Base-by-base conservation (phyloP, 176 grass and related monocot genomes). In the Chloris gayana region DNA sequence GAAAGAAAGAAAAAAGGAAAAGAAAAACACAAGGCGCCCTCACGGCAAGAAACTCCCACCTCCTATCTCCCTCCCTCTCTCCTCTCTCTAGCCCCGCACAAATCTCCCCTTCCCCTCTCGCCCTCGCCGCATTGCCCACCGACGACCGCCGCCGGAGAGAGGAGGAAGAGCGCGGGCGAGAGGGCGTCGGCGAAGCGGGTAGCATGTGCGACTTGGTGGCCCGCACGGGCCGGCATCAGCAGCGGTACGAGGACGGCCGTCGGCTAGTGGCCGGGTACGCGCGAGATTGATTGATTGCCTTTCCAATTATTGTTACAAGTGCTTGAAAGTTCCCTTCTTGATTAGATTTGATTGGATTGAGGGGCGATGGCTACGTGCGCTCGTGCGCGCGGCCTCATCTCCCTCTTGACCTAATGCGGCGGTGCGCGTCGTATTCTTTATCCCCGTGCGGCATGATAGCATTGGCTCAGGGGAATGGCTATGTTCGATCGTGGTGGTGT, bases 201-300 rank as follows among this genome's bases (percentile, higher is more conserved):
- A 61, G 79, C 88, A 99, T 99, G 96, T 93, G 96, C 81, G 96
- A 99, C 90, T 80, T 99, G 64, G 93, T 99, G 76, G 96, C 96
- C 41, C 96, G 96, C 75, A 99, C 96, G 71, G 96, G 96, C 70
- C 90, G 96, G 54, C 96, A 99, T 76, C 96, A 99, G 88, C 96
- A 99, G 90, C 96, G 96, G 31, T 99, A 99, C 77, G 90, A 95
- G 77, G 96, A 73, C 33, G 90, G 93, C 57, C 82, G 90, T 76
- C 93, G 93, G 47, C 88, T 99, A 63, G 87, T 99, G 73, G 92
- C 96, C 39, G 93, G 96, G 96, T 95, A 83, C 30, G 61, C 38
- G 47, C 63, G 29, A 35, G 31, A 19, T n/a, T 62, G 75, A 79
- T 67, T 41, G 47, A 68, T 69, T 31, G 9, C 49, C 7, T 67